Evolutionary conservation across 2,329 filamentous ascomycete genomes (phyloP), one percentile per base, ranked within the genome.

Genomic region (Paraphaeosphaeria minitans): DNA sequence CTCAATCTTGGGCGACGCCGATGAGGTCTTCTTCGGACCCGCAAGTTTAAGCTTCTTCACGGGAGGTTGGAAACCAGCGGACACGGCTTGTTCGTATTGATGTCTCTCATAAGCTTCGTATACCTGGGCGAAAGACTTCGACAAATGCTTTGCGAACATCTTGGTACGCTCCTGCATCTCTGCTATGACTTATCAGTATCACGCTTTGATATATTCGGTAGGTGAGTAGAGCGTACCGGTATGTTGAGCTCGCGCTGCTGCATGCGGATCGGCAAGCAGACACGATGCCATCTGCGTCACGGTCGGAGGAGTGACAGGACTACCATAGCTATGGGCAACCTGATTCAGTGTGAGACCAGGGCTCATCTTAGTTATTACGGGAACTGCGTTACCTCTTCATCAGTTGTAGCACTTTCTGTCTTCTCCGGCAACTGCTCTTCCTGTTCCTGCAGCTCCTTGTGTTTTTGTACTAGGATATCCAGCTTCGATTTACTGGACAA

Each of bases 51-150:
- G 51, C 19, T 54, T 57, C 49, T 59, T 60, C 19, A 53, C 33
- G 7, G 53, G 53, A 8, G 53, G 59, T 9, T 50, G 43, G 14
- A 31, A 33, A 9, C 56, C 43, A 10, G 51, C 35, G 37, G 16
- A 22, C 19, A 55, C 2, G 37, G 47, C 51, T 21, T 33, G 41
- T 10, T 55, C 31, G 47, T 29, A 45, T 24, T 53, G 22, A 21
- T 54, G 9, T 10, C 33, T 33, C 48, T 59, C 48, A 42, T 59
- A 59, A 12, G 55, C 48, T 4, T 51, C 47, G 47, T 56, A 59
- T 8, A 56, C 42, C 7, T 43, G n/a, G 24, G 47, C 22, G 10
- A 59, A 49, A 16, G 53, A 14, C 27, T 27, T 7, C 8, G 53
- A 47, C 2, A 59, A 35, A 3, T 14, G 5, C 5, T n/a, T 13